Base-by-base conservation (phyloP, 2,329 filamentous ascomycete species). In the Clarireedia homoeocarpa region DNA sequence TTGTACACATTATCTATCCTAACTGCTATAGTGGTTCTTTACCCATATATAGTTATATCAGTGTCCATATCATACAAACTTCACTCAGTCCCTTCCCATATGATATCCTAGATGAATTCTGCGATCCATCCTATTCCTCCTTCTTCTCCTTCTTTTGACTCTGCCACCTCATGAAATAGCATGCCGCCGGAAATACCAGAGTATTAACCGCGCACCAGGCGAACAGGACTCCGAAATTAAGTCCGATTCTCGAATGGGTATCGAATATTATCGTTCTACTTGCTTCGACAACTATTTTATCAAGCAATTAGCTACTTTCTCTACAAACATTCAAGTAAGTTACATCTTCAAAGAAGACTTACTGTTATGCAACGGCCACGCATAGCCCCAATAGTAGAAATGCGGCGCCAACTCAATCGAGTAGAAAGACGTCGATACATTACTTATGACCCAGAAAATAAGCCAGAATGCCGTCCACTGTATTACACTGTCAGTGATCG, bases 301-400 rank as follows among this genome's bases (percentile, higher is more conserved):
- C 30, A 9, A 27, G 23, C 39, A n/a, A 24, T 53, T 36, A 40
- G 39, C 58, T 53, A 34, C 30, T 34, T 30, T 30, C 30, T 34
- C 10, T 12, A 4, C 30, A 4, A 34, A 34, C 10, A 34, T 34
- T 34, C 5, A 9, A 34, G 30, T 12, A 34, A 14, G 10, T 36
- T 12, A 46, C 9, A 34, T 15, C 3, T 5, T 38, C 20, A 17
- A 20, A 23, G n/a, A 49, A 14, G 42, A 70, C 72, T 62, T 68
- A 77, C 75, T 75, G 48, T 81, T 77, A 67, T 84, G 79, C 58
- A 87, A 66, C 15, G 82, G 83, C 81, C 80, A 86, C 0, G 77
- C 81, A 65, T 83, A 83, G 0, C 82, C 82, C 79, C 80, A 86
- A 2, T 69, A 65, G 64, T 81, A 86, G 63, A 86, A 85, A 0